phyloP scores from a whole-genome alignment of 2,329 filamentous ascomycete genomes.

The Periconia digitata region DNA sequence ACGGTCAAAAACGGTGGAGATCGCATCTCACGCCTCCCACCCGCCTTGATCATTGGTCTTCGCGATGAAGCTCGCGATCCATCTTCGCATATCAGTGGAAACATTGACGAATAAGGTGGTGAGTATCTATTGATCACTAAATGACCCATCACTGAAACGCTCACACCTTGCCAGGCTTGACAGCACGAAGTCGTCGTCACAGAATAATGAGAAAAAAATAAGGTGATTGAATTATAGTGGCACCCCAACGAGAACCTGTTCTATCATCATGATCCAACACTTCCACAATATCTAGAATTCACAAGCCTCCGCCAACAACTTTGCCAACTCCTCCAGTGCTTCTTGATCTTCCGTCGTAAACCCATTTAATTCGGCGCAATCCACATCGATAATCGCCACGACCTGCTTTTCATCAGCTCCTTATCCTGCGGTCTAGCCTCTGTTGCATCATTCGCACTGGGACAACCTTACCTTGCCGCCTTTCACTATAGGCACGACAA shows the following conservation, averaged over 20 bases:
- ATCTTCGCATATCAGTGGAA: too few relatives aligned
- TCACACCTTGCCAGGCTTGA: too few relatives aligned
- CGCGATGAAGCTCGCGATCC: too few relatives aligned
- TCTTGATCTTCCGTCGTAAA: conserved; percentile 69
- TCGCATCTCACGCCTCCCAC: too few relatives aligned
- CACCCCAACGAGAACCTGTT: neutral
- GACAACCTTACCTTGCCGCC: conserved; percentile 46
- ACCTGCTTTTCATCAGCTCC: conserved; percentile 45
- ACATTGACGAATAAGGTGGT: too few relatives aligned
- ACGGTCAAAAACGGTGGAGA: too few relatives aligned
- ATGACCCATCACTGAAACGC: too few relatives aligned
- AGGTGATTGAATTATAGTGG: neutral
- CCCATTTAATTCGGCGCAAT: conserved; percentile 67
- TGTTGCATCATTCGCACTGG: neutral
- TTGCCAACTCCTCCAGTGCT: conserved; percentile 64
- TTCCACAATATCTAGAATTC: conserved; percentile 36
- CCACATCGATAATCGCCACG: conserved; percentile 77
- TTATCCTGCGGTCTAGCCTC: conserved; percentile 10
- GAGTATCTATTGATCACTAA: too few relatives aligned
- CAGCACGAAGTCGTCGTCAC: too few relatives aligned
- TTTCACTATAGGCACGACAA: conserved; percentile 73
- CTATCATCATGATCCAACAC: neutral
- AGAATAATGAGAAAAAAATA: neutral
- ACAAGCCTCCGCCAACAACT: conserved; percentile 34
- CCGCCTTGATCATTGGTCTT: neutral